Evolutionary conservation across 106 monocot species (phyloP).

Genomic region (Dendrobium huoshanense): DNA sequence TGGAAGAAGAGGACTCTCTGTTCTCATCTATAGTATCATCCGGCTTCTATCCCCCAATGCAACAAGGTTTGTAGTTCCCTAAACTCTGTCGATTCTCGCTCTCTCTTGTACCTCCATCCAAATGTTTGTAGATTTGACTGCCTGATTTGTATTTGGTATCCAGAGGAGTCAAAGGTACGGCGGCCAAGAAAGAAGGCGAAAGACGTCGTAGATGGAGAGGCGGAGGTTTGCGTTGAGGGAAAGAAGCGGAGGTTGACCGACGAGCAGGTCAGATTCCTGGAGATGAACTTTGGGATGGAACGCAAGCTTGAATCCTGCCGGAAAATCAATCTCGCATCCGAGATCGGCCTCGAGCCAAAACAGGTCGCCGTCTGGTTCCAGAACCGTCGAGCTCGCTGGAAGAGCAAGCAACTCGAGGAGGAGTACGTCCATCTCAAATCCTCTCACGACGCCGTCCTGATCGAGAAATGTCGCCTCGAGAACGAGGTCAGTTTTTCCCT

Average conservation of each 20-base stretch:
- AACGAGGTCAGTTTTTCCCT: constrained; percentile 21
- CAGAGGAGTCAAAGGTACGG: constrained; percentile 19
- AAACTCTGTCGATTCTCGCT: not conserved
- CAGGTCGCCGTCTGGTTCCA: constrained; percentile 85
- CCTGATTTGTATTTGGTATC: not conserved
- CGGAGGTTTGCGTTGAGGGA: constrained; percentile 5
- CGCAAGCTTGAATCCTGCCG: constrained; percentile 58
- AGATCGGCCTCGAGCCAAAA: constrained; percentile 65
- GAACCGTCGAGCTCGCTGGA: constrained; percentile 62
- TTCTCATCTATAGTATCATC: not conserved
- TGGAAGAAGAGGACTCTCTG: constrained; percentile 6
- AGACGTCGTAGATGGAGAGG: not conserved
- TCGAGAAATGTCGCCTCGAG: constrained; percentile 57
- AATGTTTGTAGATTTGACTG: not conserved
- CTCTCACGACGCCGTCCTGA: constrained; percentile 27
- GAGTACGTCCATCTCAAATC: constrained; percentile 49
- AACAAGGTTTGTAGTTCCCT: constrained; percentile 5
- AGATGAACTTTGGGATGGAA: constrained; percentile 55
- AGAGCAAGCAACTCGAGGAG: constrained; percentile 70
- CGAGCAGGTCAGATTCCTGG: constrained; percentile 55
- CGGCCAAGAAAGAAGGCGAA: constrained; percentile 30
- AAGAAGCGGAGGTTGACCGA: constrained; percentile 59
- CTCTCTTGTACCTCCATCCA: not conserved
- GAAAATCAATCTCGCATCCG: constrained; percentile 43
- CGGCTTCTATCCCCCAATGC: constrained; percentile 2